Evolutionary conservation across 2,329 filamentous ascomycete species (phyloP).

Genomic region (Amylocarpus encephaloides): DNA sequence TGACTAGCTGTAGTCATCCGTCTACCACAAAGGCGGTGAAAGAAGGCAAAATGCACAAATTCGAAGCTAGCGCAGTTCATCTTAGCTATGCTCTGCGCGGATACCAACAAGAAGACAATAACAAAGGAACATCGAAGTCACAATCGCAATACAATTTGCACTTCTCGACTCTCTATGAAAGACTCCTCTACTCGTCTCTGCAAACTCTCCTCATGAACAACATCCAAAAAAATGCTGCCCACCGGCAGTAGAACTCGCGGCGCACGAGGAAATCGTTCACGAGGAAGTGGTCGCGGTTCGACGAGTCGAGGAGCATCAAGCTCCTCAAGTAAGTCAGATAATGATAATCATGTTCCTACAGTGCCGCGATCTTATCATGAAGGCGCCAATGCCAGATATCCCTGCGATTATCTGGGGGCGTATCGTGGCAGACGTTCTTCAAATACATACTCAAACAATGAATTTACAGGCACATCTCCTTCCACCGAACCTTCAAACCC

Average conservation of each 20-base stretch:
- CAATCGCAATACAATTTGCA: background rate
- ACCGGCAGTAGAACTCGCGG: conserved; percentile 25
- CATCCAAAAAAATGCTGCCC: conserved; percentile 27
- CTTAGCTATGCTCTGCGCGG: too few species aligned
- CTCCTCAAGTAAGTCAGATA: conserved; percentile 28
- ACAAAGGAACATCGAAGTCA: too few species aligned
- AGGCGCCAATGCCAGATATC: conserved; percentile 9
- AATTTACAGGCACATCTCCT: conserved; percentile 13
- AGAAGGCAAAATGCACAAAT: too few species aligned
- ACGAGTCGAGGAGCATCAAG: conserved; percentile 30
- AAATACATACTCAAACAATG: conserved; percentile 15
- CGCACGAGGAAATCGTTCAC: conserved; percentile 26
- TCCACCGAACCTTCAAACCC: conserved; percentile 15
- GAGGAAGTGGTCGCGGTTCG: conserved; percentile 28
- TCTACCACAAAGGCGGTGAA: too few species aligned
- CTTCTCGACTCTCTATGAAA: background rate
- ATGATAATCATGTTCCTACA: conserved; percentile 10
- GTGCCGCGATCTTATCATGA: conserved; percentile 12
- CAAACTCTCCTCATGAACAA: conserved; percentile 26
- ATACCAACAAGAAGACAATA: too few species aligned
- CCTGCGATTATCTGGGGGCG: background rate
- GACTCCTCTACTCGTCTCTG: conserved; percentile 19
- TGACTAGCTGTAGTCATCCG: too few species aligned
- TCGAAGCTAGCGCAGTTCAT: too few species aligned
- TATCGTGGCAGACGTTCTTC: conserved; percentile 10